These are phyloP conservation scores for Diaporthe sp. DNA, from an alignment of 2,329 filamentous ascomycete genomes.

Conservation along the genomic window DNA sequence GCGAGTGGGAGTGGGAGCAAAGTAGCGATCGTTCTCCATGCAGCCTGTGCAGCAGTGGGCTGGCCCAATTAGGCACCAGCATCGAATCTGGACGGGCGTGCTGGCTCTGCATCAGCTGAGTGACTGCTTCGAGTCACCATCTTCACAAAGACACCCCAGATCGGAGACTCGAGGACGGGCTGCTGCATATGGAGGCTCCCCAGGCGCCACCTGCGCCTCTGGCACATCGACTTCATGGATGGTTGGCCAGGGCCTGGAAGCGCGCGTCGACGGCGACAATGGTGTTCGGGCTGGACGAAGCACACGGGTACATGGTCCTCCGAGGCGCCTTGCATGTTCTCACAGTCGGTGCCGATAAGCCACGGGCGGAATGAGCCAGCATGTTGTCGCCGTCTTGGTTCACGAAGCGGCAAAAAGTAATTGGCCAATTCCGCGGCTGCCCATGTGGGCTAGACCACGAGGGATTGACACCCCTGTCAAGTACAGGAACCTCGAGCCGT, in stretches of 20 bases:
- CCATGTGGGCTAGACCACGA: conserved; percentile 16
- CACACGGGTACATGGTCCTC: background rate
- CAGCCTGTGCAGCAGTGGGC: conserved; percentile 17
- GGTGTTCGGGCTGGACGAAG: conserved; percentile 6
- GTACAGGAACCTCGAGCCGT: conserved; percentile 21
- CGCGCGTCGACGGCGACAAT: background rate
- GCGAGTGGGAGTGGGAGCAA: conserved; percentile 12
- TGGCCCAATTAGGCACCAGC: conserved; percentile 23
- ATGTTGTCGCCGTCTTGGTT: conserved; percentile 5
- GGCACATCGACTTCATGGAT: background rate
- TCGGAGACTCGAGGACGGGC: background rate
- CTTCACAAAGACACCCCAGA: background rate
- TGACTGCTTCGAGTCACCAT: conserved; percentile 21
- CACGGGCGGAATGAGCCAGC: background rate
- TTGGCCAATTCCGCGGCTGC: conserved; percentile 4
- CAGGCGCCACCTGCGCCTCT: conserved; percentile 2
- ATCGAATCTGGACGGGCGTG: conserved; percentile 25
- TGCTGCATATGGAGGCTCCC: conserved; percentile 22
- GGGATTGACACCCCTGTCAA: conserved; percentile 10
- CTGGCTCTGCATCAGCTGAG: conserved; percentile 20
- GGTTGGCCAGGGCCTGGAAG: conserved; percentile 19
- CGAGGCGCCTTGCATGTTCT: conserved; percentile 11
- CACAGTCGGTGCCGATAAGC: conserved; percentile 1
- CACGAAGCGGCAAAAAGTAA: background rate
- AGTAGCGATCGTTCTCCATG: conserved; percentile 8